Percentiles rank a stretch among this genome's conserved stretches.
These are phyloP conservation scores for Raddia distichophylla DNA, from an alignment of 176 grass and related monocot species.

Conservation along the genomic window DNA sequence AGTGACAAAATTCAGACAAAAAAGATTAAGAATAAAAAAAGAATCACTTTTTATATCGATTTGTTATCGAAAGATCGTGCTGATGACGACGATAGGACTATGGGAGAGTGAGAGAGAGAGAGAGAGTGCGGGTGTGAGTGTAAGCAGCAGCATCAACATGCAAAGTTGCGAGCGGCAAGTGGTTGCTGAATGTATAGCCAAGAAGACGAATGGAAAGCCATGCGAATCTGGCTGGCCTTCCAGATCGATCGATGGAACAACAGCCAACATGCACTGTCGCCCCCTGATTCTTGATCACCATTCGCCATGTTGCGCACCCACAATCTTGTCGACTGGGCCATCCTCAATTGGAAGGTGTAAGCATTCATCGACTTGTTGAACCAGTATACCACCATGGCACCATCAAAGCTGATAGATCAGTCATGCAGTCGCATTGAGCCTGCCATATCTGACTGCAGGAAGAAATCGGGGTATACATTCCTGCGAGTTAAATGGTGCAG, in stretches of 20 bases:
- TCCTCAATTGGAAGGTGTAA: background rate
- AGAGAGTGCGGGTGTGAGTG: background rate
- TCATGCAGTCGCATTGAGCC: background rate
- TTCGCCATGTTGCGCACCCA: background rate
- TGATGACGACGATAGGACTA: too few relatives aligned
- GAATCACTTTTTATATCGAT: too few relatives aligned
- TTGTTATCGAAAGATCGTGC: too few relatives aligned
- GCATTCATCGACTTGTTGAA: background rate
- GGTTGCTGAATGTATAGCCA: constrained; percentile 12
- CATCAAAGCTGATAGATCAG: background rate
- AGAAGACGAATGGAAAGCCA: background rate
- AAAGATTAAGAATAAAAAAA: too few relatives aligned
- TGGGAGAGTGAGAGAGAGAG: background rate
- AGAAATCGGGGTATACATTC: background rate
- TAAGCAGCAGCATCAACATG: background rate
- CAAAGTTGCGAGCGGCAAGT: background rate
- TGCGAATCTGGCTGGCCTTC: constrained; percentile 11
- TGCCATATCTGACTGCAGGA: constrained; percentile 23
- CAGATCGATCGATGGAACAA: constrained; percentile 19
- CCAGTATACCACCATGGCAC: background rate
- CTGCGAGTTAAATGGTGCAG: background rate
- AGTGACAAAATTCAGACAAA: too few relatives aligned
- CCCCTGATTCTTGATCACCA: background rate
- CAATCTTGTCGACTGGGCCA: background rate
- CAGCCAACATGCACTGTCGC: constrained; percentile 5